Conservation (phyloP, 768 basidiomycete species). For the Tephrocybe rancida region DNA sequence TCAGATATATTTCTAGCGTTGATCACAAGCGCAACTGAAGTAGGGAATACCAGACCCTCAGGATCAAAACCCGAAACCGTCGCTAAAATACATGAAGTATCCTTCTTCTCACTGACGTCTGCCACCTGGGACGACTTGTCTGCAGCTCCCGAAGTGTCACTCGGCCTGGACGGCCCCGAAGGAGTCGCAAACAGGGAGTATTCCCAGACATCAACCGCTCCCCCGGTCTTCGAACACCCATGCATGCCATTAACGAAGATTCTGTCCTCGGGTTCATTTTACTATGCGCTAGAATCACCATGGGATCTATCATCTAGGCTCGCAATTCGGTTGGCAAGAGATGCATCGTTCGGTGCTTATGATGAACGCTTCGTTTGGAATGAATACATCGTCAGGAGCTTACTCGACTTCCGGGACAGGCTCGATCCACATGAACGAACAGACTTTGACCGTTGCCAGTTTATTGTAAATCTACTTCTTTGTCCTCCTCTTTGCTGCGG, state of each 20-base stretch:
- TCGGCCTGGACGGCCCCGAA: conserved; percentile 62
- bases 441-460: conserved; percentile 82
- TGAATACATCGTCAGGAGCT: conserved; percentile 81
- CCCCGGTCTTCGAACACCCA: conserved; percentile 84
- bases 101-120: conserved; percentile 86
- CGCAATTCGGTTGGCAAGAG: conserved; percentile 63
- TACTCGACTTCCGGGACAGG: conserved; percentile 86
- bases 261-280: conserved; percentile 90
- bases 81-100: conserved; percentile 84
- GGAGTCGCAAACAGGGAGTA: conserved; percentile 50
- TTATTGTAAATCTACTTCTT: conserved; percentile 62
- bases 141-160: conserved; percentile 46
- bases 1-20: conserved; percentile 89
- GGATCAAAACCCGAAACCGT: conserved; percentile 64
- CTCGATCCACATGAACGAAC: conserved; percentile 68
- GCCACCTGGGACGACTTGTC: conserved; percentile 82
- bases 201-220: conserved; percentile 37
- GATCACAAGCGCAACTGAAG: conserved; percentile 72
- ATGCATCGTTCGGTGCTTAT: conserved; percentile 50
- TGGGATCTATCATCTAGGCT: conserved; percentile 94
- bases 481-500: conserved; percentile 10
- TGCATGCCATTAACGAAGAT: conserved; percentile 90
- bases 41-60: conserved; percentile 71
- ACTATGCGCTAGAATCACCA: conserved; percentile 78
- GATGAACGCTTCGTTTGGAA: conserved; percentile 96